A percentile compares a stretch with the other conserved stretches of the same genome.
Evolutionary conservation across 192 early-diverging fungal species (phyloP).

Genomic region (Thoreauomyces humboldtii): DNA sequence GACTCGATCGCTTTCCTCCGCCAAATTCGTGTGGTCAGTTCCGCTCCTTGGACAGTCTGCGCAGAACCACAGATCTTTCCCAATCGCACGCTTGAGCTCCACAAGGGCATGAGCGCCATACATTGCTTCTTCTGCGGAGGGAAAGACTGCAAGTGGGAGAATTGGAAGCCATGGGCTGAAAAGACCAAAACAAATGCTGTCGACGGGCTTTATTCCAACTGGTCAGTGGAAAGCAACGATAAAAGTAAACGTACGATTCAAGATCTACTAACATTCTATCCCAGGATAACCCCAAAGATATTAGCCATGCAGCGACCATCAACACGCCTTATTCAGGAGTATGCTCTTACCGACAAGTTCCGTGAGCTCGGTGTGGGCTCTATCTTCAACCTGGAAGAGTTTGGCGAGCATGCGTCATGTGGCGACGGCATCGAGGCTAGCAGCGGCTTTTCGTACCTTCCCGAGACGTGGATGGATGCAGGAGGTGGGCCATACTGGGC

Average conservation of each 20-base stretch:
- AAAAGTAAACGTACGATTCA: no score
- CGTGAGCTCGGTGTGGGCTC: constrained; percentile 18
- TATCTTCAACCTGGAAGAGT: constrained; percentile 48
- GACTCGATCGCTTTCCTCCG: no score
- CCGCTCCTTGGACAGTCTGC: no score
- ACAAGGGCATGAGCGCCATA: constrained; percentile 33
- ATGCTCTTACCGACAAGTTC: constrained; percentile 29
- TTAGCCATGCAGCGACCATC: constrained; percentile 49
- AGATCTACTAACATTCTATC: not conserved
- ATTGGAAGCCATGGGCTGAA: constrained; percentile 40
- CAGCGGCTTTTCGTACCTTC: constrained; percentile 41
- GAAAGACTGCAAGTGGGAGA: constrained; percentile 46
- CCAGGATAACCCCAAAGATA: constrained; percentile 45
- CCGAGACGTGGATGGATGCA: constrained; percentile 44
- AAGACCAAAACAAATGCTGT: constrained; percentile 37
- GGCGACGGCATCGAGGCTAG: constrained; percentile 38
- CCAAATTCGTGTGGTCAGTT: no score
- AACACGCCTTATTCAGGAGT: constrained; percentile 37
- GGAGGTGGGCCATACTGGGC: constrained; percentile 20
- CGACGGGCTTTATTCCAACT: constrained; percentile 44
- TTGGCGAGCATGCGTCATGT: constrained; percentile 44
- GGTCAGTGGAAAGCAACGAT: no score
- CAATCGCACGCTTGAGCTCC: no score
- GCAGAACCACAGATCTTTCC: no score
- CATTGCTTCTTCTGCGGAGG: constrained; percentile 51